Evolutionary conservation across 176 grass and related monocot species (phyloP).

Genomic region (Dendrocalamus sinicus): DNA sequence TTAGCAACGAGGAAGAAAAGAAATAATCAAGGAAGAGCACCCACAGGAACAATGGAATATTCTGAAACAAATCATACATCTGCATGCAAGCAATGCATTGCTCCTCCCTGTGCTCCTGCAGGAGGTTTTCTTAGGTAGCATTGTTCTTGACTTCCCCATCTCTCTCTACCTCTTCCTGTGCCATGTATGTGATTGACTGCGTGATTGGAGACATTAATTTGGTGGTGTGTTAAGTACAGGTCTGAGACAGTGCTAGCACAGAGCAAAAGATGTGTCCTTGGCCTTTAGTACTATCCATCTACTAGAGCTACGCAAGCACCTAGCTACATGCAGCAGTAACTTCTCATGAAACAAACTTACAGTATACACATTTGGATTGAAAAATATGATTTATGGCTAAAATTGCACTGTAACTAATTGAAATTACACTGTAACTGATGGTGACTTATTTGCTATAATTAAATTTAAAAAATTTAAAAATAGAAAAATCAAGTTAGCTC

Average conservation of each 20-base stretch:
- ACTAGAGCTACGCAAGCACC: background rate
- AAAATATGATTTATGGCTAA: no score
- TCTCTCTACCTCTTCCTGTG: background rate
- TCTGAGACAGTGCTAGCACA: background rate
- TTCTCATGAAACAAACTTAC: background rate
- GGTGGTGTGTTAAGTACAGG: background rate
- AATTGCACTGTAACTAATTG: no score
- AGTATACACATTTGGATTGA: no score
- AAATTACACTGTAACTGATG: no score
- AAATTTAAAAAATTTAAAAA: no score
- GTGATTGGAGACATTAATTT: background rate
- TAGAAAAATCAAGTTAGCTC: no score
- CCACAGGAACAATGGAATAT: background rate
- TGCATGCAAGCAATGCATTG: background rate
- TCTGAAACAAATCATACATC: background rate
- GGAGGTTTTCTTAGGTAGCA: background rate
- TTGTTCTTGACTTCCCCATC: background rate
- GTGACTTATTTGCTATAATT: no score
- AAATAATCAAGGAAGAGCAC: background rate
- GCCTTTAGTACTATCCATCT: background rate
- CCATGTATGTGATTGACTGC: background rate
- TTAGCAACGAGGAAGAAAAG: background rate
- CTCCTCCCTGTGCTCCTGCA: constrained; percentile 16
- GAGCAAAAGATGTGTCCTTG: constrained; percentile 22
- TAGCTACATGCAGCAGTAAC: background rate